phyloP scores from a whole-genome alignment of 768 basidiomycete genomes.

The Tricholoma hemisulphureum region DNA sequence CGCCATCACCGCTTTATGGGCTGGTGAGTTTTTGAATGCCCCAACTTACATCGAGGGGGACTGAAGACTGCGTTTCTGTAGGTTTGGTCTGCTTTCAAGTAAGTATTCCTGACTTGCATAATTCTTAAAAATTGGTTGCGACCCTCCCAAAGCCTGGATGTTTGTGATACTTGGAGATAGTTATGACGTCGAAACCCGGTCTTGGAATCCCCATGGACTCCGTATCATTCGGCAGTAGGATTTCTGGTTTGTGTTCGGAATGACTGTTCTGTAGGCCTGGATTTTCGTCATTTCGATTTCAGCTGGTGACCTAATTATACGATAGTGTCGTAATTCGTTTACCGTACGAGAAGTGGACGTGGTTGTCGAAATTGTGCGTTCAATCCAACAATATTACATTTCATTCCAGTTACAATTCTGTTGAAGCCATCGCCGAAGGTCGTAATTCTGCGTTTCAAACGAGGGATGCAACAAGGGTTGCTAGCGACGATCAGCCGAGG shows the following conservation, averaged over 20 bases:
- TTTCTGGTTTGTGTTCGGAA: conserved; percentile 75
- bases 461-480: conserved; percentile 85
- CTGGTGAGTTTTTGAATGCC: conserved; percentile 46
- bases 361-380: conserved; percentile 69
- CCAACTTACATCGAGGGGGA: not conserved
- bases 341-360: conserved; percentile 75
- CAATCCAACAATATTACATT: not conserved
- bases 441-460: conserved; percentile 73
- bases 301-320: not conserved
- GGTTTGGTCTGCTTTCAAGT: conserved; percentile 55
- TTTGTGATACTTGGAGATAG: conserved; percentile 70
- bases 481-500: conserved; percentile 77
- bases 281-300: conserved; percentile 12
- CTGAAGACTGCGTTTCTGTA: conserved; percentile 16
- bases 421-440: conserved; percentile 77
- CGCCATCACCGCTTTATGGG: conserved; percentile 81
- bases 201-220: conserved; percentile 62
- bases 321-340: conserved; percentile 64
- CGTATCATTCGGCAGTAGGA: conserved; percentile 66
- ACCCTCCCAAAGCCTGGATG: conserved; percentile 47
- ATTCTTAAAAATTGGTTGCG: conserved; percentile 2
- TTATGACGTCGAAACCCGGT: conserved; percentile 53
- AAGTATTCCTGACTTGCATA: conserved; percentile 20
- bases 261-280: conserved; percentile 64
- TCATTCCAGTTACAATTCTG: conserved; percentile 3